phyloP scores from a whole-genome alignment of 306 rosid species.

The Delonix regia region DNA sequence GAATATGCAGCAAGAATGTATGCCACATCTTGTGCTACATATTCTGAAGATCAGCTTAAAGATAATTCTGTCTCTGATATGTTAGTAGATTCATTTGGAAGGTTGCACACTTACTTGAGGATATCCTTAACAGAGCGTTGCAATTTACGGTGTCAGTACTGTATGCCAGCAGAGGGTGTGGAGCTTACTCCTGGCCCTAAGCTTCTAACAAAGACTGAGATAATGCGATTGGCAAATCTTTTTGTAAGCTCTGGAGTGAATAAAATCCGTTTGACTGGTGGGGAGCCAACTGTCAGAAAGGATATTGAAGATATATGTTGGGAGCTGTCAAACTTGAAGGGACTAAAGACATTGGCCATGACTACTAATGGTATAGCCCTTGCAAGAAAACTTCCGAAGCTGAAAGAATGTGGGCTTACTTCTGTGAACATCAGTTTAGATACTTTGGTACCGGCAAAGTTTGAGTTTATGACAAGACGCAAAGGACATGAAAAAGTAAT shows the following conservation, averaged over 20 bases:
- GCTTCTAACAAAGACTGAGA: conserved; percentile 65
- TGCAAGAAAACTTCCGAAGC: conserved; percentile 72
- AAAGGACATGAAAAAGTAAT: conserved; percentile 84
- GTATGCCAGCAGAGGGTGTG: conserved; percentile 94
- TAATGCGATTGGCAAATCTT: conserved; percentile 67
- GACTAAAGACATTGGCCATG: conserved; percentile 69
- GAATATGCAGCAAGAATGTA: conserved; percentile 44
- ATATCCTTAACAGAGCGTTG: conserved; percentile 94
- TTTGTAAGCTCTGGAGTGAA: conserved; percentile 82
- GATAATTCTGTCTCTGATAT: conserved; percentile 67
- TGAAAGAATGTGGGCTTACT: conserved; percentile 81
- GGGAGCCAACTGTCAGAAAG: conserved; percentile 91
- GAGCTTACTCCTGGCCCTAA: conserved; percentile 74
- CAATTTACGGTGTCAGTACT: conserved; percentile 88
- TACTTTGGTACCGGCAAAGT: conserved; percentile 84
- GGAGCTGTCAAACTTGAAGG: conserved; percentile 72
- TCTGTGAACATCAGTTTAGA: conserved; percentile 86
- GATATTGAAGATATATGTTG: conserved; percentile 86
- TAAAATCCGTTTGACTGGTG: conserved; percentile 91
- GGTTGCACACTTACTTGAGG: conserved; percentile 89
- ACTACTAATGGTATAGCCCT: conserved; percentile 85
- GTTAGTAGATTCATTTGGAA: conserved; percentile 94
- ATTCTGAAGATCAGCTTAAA: conserved; percentile 50
- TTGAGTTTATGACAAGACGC: conserved; percentile 91
- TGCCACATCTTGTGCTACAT: conserved; percentile 55